A percentile compares a stretch with the other conserved stretches of the same genome.
phyloP scores from a whole-genome alignment of 2,329 filamentous ascomycete genomes.

The Fusarium continuum region DNA sequence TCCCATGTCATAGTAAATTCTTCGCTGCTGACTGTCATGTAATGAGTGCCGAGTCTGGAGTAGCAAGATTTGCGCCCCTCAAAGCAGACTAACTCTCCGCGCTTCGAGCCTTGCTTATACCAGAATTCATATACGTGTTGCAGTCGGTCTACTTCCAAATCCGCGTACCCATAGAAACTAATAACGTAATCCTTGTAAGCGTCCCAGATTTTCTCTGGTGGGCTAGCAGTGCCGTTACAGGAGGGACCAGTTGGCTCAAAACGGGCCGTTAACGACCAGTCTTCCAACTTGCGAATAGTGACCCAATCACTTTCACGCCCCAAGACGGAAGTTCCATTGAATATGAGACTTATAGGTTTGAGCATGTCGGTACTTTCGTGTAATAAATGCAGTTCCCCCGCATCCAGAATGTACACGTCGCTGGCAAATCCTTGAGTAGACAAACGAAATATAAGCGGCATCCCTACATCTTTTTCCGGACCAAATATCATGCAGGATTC shows the following conservation, averaged over 20 bases:
- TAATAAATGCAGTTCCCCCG: background rate
- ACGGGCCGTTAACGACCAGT: conserved; percentile 3
- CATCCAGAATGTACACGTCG: background rate
- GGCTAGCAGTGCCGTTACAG: no score
- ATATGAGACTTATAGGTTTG: background rate
- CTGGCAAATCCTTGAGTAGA: background rate
- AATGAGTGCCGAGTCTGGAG: background rate
- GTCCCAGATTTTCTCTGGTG: background rate
- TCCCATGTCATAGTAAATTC: background rate
- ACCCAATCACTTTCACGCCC: background rate
- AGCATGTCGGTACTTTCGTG: background rate
- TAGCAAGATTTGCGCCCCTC: background rate
- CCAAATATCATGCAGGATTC: background rate
- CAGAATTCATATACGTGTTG: conserved; percentile 9
- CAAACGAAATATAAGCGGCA: background rate
- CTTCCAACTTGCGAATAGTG: conserved; percentile 1
- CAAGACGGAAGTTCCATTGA: background rate
- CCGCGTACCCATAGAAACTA: background rate
- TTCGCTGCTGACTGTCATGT: background rate
- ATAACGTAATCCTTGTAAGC: background rate
- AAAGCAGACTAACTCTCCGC: background rate
- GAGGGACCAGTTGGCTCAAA: no score
- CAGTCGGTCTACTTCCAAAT: background rate
- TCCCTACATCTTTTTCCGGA: background rate
- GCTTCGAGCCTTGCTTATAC: conserved; percentile 4